Evolutionary conservation across 2,329 filamentous ascomycete genomes (phyloP).

Genomic region (Diaporthe citriasiana): DNA sequence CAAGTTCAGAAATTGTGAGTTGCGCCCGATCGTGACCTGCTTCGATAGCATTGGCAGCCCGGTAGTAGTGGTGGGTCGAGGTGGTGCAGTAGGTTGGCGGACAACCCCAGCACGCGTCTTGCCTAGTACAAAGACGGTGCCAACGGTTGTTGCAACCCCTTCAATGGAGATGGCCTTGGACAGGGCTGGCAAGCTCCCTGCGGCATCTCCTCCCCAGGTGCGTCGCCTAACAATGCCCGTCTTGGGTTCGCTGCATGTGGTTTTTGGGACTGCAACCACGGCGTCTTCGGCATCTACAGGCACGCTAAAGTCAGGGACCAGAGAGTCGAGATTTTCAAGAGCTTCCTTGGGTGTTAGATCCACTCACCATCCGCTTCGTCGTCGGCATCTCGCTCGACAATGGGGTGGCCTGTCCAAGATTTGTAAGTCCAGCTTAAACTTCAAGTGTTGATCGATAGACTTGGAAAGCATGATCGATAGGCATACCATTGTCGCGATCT

Average conservation of each 20-base stretch:
- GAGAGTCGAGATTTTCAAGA: not conserved
- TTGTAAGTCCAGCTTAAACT: not conserved
- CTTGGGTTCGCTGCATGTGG: not conserved
- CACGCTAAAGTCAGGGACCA: not conserved
- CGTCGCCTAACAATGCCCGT: conserved; percentile 6
- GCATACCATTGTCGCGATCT: conserved; percentile 33
- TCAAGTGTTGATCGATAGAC: not conserved
- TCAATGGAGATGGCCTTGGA: conserved; percentile 45
- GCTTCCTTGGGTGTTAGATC: not conserved
- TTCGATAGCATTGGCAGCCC: conserved; percentile 52
- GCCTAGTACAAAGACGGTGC: conserved; percentile 39
- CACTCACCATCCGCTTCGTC: conserved; percentile 15
- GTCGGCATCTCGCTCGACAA: conserved; percentile 18
- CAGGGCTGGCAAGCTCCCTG: conserved; percentile 37
- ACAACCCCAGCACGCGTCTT: conserved; percentile 16
- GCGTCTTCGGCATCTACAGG: conserved; percentile 12
- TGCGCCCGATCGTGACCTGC: conserved; percentile 58
- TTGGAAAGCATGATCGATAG: not conserved
- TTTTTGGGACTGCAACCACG: not conserved
- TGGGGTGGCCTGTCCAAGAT: conserved; percentile 1
- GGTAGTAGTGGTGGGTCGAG: not conserved
- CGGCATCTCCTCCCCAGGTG: conserved; percentile 17
- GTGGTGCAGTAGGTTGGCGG: not conserved
- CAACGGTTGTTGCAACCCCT: conserved; percentile 51
- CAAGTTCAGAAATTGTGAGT: conserved; percentile 57